A percentile compares a stretch with the other conserved stretches of the same genome.
These are phyloP conservation scores for Pholiota microspora DNA, from an alignment of 768 basidiomycete genomes.

Conservation along the genomic window DNA sequence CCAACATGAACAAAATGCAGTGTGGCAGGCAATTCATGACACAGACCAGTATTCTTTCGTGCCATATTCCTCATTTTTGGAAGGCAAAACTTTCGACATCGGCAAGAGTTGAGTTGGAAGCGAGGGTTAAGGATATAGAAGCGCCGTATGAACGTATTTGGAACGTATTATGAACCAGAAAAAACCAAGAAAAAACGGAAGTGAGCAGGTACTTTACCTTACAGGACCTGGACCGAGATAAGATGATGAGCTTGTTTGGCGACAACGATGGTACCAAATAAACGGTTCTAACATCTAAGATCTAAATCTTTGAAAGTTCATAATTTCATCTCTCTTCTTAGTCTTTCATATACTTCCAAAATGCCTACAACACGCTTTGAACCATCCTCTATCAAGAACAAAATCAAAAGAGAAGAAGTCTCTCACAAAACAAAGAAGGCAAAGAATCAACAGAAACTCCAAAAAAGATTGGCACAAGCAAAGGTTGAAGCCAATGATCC, in stretches of 20 bases:
- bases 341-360: conserved; percentile 1
- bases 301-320: too few relatives aligned
- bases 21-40: neutral
- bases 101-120: neutral
- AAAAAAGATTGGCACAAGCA: conserved; percentile 72
- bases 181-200: conserved; percentile 9
- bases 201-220: neutral
- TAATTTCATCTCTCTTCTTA: neutral
- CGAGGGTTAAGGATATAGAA: neutral
- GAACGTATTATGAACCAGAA: too few relatives aligned
- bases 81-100: conserved; percentile 39
- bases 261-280: neutral
- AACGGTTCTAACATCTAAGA: neutral
- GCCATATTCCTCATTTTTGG: conserved; percentile 68
- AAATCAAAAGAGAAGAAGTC: conserved; percentile 81
- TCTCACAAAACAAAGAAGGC: conserved; percentile 71
- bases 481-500: conserved; percentile 79
- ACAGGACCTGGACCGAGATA: neutral
- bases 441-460: conserved; percentile 78
- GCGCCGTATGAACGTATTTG: too few relatives aligned
- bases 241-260: neutral
- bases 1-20: neutral
- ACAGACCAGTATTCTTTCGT: conserved; percentile 68
- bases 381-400: conserved; percentile 79
- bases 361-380: conserved; percentile 63